Base-by-base conservation (phyloP, 2,329 filamentous ascomycete genomes). In the Byssochlamys sp. region DNA sequence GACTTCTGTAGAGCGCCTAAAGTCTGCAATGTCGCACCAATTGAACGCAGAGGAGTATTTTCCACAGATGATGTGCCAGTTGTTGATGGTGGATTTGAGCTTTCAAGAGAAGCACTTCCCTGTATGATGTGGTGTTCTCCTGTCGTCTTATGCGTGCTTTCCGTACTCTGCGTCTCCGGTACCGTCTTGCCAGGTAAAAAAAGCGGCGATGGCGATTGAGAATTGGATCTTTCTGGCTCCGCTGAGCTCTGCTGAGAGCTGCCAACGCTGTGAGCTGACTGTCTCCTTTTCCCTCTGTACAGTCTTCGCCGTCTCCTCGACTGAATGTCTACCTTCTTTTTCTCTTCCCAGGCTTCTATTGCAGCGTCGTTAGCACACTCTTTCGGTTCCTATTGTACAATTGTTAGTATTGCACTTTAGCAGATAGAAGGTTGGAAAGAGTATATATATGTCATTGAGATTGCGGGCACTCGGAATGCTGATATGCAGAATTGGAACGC, bases 311-410 rank as follows among this genome's bases (percentile, higher is more conserved):
- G 14, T 45, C 39, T 45, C 39, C 39, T n/a, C 19, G n/a, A 3
- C 19, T 45, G 39, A 45, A 45, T 45, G 39, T n/a, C 39, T 45
- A n/a, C 39, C 14, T 52, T 59, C 52, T 63, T 66, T 57, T 64
- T 67, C 48, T 65, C 56, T 50, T 72, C 62, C 70, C 70, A 72
- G 29, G 61, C 59, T 35, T 59, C 59, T 28, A 69, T 55, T 51
- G 70, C 69, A 58, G 61, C 56, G 31, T 67, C 65, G 61, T 64
- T 72, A 49, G 67, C 70, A 65, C 68, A 65, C 53, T 67, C 65
- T 56, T 73, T 73, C 19, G 70, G 70, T 63, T 73, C 70, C 70
- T 73, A 52, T 25, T 33, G 39, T 54, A 26, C 49, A 50, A 24
- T 28, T 14, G 29, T 52, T 53, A 19, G 11, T 25, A 4, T n/a